Evolutionary conservation across 2,329 filamentous ascomycete species (phyloP).

Genomic region (Herpotrichia juniperi): DNA sequence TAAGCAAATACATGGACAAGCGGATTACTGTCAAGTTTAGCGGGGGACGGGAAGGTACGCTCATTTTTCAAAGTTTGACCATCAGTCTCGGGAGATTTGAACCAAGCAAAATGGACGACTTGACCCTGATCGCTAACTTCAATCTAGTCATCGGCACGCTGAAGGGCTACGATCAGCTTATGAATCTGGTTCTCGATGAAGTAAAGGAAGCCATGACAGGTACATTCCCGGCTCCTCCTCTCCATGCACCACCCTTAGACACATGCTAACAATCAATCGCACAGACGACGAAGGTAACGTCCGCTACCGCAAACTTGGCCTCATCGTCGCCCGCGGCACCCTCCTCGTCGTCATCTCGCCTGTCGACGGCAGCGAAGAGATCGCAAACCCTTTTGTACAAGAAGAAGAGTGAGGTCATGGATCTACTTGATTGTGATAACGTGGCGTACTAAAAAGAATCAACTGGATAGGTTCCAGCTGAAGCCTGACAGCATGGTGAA

Average conservation of each 20-base stretch:
- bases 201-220: constrained; percentile 89
- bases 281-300: constrained; percentile 93
- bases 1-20: constrained; percentile 97
- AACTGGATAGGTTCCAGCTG: too few species aligned
- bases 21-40: constrained; percentile 95
- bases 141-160: constrained; percentile 80
- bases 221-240: constrained; percentile 50
- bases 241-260: not conserved
- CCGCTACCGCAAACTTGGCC: constrained; percentile 77
- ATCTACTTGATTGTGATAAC: not conserved
- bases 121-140: constrained; percentile 5
- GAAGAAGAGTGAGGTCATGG: constrained; percentile 57
- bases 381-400: constrained; percentile 89
- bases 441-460: too few species aligned
- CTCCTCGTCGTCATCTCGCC: constrained; percentile 92
- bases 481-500: too few species aligned
- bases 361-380: constrained; percentile 92
- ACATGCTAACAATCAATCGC: constrained; percentile 5
- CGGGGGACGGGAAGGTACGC: constrained; percentile 84
- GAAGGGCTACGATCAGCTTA: constrained; percentile 95
- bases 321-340: constrained; percentile 88
- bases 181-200: constrained; percentile 96
- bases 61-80: not conserved
- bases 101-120: not conserved
- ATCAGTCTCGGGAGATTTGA: not conserved